phyloP scores from a whole-genome alignment of 495 filamentous ascomycete species.

The Terfezia boudieri region DNA sequence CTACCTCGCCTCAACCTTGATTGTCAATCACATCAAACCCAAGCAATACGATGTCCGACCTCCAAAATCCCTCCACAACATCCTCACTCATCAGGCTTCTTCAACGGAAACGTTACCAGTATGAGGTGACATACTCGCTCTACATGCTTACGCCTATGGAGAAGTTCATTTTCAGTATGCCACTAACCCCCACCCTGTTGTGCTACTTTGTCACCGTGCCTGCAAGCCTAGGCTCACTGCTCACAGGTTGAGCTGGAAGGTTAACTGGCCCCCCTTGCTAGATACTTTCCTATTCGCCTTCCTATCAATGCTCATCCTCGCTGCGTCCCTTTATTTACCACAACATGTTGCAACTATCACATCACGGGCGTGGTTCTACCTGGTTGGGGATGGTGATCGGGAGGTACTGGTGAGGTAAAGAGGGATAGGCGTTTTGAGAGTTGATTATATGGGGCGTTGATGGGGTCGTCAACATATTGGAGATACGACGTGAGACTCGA shows the following conservation, averaged over 20 bases:
- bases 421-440: too few relatives aligned
- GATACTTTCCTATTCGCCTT: slow-evolving; percentile 82
- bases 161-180: slow-evolving; percentile 62
- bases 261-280: slow-evolving; percentile 18
- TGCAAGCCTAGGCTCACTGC: background rate
- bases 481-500: too few relatives aligned
- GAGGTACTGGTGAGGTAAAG: background rate
- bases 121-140: slow-evolving; percentile 62
- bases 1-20: too few relatives aligned
- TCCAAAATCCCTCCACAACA: slow-evolving; percentile 19
- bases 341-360: slow-evolving; percentile 62
- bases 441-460: too few relatives aligned
- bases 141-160: slow-evolving; percentile 75
- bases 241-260: background rate
- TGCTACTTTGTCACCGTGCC: too few relatives aligned
- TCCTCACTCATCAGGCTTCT: slow-evolving; percentile 37
- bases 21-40: background rate
- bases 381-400: slow-evolving; percentile 29
- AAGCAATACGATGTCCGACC: background rate
- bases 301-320: slow-evolving; percentile 61
- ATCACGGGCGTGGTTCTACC: slow-evolving; percentile 81
- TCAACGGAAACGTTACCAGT: slow-evolving; percentile 63
- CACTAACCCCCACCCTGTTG: background rate
- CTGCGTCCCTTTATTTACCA: slow-evolving; percentile 73
- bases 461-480: too few relatives aligned